phyloP scores from a whole-genome alignment of 1,139 yeast species.

The Geotrichum macrosporum region DNA sequence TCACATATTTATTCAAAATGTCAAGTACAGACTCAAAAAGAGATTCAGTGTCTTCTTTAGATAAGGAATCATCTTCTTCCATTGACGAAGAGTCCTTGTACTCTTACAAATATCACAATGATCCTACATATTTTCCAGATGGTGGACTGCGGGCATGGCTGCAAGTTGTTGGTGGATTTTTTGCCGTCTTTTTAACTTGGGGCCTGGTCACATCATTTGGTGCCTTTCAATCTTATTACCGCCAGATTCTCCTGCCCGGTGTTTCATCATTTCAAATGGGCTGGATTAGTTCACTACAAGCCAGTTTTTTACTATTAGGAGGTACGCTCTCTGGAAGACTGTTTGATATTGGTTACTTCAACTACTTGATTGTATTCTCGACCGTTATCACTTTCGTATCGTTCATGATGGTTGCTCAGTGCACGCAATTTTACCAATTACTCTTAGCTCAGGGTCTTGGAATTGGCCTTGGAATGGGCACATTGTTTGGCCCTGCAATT shows the following conservation, averaged over 20 bases:
- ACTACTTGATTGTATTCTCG: conserved; percentile 41
- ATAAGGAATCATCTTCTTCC: background rate
- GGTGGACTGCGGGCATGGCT: conserved; percentile 36
- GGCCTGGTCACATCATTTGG: conserved; percentile 61
- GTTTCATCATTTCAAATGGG: conserved; percentile 35
- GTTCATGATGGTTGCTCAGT: conserved; percentile 47
- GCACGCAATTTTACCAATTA: conserved; percentile 47
- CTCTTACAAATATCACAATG: conserved; percentile 11
- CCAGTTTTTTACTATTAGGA: conserved; percentile 46
- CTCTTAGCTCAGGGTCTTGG: conserved; percentile 49
- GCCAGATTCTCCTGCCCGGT: conserved; percentile 43
- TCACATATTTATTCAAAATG: too few species aligned
- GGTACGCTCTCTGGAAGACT: conserved; percentile 42
- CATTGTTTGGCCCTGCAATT: conserved; percentile 15
- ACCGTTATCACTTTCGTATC: conserved; percentile 46
- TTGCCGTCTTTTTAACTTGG: conserved; percentile 50
- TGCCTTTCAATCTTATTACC: conserved; percentile 56
- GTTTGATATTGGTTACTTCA: conserved; percentile 39
- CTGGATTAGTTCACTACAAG: conserved; percentile 33
- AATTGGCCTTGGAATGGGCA: conserved; percentile 44
- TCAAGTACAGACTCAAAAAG: too few species aligned
- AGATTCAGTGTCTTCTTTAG: too few species aligned
- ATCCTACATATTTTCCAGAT: conserved; percentile 27
- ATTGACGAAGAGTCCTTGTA: conserved; percentile 3
- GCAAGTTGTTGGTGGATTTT: conserved; percentile 38